Conservation (phyloP, 1,284 basidiomycete genomes). For the Fomitopsis schrenkii region DNA sequence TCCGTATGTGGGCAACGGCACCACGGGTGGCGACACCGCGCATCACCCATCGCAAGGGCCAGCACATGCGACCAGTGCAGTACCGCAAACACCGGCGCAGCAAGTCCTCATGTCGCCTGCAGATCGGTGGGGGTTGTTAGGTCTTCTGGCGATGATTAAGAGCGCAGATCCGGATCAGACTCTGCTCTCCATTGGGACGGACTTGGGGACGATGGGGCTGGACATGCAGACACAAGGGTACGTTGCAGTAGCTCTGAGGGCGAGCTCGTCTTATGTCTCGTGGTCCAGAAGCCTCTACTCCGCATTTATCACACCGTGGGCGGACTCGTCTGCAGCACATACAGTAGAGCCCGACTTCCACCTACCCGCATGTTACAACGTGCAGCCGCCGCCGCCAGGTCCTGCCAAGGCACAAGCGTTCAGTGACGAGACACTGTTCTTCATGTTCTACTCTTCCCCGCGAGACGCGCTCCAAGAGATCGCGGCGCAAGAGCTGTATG, state of each 20-base stretch:
- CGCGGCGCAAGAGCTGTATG: slow-evolving; percentile 92
- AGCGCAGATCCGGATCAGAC: slow-evolving; percentile 86
- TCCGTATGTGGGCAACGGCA: slow-evolving; percentile 31
- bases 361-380: slow-evolving; percentile 91
- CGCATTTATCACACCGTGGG: slow-evolving; percentile 96
- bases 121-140: slow-evolving; percentile 92
- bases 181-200: slow-evolving; percentile 86
- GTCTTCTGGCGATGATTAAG: slow-evolving; percentile 89
- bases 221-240: slow-evolving; percentile 86
- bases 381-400: slow-evolving; percentile 87
- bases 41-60: slow-evolving; percentile 24
- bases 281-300: slow-evolving; percentile 78
- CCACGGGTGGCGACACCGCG: slow-evolving; percentile 26
- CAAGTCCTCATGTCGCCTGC: slow-evolving; percentile 93
- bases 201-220: slow-evolving; percentile 89
- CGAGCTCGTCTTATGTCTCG: slow-evolving; percentile 3
- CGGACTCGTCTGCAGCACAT: slow-evolving; percentile 81
- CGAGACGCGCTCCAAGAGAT: slow-evolving; percentile 93
- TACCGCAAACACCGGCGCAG: slow-evolving; percentile 86
- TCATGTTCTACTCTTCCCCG: slow-evolving; percentile 97
- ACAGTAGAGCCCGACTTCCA: slow-evolving; percentile 90
- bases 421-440: slow-evolving; percentile 96
- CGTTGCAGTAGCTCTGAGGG: slow-evolving; percentile 29
- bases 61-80: slow-evolving; percentile 22
- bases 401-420: slow-evolving; percentile 87